Conservation (phyloP, 306 rosid genomes). For the Quillaja saponaria region DNA sequence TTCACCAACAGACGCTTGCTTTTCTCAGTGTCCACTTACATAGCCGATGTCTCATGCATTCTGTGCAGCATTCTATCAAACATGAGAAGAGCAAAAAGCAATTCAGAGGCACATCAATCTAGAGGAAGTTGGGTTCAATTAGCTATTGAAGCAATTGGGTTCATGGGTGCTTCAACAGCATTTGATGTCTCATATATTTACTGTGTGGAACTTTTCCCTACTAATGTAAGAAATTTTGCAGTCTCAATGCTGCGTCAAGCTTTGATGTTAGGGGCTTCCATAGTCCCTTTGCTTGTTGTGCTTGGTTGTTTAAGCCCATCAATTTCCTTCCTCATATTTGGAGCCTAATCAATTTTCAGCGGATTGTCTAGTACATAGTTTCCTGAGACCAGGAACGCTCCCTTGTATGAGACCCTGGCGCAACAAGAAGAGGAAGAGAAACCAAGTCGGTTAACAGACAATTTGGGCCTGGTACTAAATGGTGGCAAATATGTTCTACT, state of each 20-base stretch:
- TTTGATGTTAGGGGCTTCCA: slow-evolving; percentile 37
- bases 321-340: slow-evolving; percentile 26
- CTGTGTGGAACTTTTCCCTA: slow-evolving; percentile 39
- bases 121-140: slow-evolving; percentile 26
- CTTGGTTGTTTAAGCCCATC: slow-evolving; percentile 32
- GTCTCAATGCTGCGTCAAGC: slow-evolving; percentile 33
- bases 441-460: not conserved
- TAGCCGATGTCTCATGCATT: slow-evolving; percentile 25
- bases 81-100: not conserved
- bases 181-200: slow-evolving; percentile 37
- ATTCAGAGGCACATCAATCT: not conserved
- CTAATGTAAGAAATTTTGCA: slow-evolving; percentile 37
- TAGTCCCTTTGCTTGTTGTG: slow-evolving; percentile 35
- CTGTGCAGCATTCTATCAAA: slow-evolving; percentile 24
- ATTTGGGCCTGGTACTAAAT: no score
- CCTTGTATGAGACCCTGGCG: slow-evolving; percentile 31
- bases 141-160: slow-evolving; percentile 29
- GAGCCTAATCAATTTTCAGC: slow-evolving; percentile 1
- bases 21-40: slow-evolving; percentile 23
- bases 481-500: no score
- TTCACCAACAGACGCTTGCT: slow-evolving; percentile 24
- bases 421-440: slow-evolving; percentile 38
- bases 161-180: slow-evolving; percentile 36
- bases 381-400: slow-evolving; percentile 39
- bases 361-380: slow-evolving; percentile 26